Evolutionary conservation across 805 yeast species (phyloP), one percentile per base, ranked within the genome.

Genomic region (Jamesozyma spencerorum): DNA sequence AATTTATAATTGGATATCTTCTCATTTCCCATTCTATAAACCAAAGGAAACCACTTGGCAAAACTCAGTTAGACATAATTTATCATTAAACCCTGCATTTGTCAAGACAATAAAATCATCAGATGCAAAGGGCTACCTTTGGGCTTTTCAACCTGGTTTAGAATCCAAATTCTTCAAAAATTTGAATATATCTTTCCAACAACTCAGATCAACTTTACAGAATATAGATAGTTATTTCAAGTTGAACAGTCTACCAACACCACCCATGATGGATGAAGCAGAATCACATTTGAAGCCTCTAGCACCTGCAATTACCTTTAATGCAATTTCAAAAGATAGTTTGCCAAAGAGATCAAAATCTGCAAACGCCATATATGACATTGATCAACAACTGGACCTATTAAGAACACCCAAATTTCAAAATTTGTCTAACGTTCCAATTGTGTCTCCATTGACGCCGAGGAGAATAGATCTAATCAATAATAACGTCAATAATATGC

Each of bases 21-120:
- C 77, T 36, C 79, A 90, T 20, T 90, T 87, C 63, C 74, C 70
- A 47, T 88, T 79, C 59, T 90, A 88, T 63, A 76, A 79, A 46
- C 75, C 74, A 47, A 81, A 83, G 42, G 92, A 85, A 49, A 81
- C 83, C 11, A 95, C 95, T 15, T 90, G 97, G 97, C 96, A 88
- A 62, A 90, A 90, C 63, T 87, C 95, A 26, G 88, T 90, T 46
- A 79, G 98, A 45, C 98, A 90, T 63, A 90, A 90, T 49, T 68
- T 90, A 30, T 85, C 96, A n/a, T 71, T 90, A 50, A 90, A 88
- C 62, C 85, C 86, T 56, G 95, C 97, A 0, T 90, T 90, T 57
- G 69, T 81, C 39, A 90, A 90, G 63, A 53, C 88, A 20, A 94
- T 83, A 49, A 81, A 87, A 60, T 86, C 95, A 8, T 80, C 83